These are phyloP conservation scores for Rhododendron mucronatum DNA, from an alignment of 148 eudicot genomes.

Conservation along the genomic window DNA sequence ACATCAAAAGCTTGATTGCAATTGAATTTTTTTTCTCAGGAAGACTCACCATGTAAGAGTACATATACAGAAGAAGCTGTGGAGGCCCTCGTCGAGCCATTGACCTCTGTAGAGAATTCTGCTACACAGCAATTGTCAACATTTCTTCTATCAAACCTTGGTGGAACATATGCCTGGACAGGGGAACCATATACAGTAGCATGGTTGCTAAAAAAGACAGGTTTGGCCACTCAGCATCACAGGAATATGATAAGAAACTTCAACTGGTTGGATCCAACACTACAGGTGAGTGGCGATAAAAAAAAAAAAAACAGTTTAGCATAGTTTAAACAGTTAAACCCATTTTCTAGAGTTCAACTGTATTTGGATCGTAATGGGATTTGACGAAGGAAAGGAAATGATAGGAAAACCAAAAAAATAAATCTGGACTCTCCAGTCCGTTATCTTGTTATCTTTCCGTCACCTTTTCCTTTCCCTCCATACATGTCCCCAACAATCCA, in stretches of 20 bases:
- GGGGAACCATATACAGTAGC: conserved; percentile 49
- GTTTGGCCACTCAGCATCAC: conserved; percentile 36
- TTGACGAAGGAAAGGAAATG: background rate
- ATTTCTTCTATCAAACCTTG: conserved; percentile 44
- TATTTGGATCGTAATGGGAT: background rate
- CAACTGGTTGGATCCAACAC: conserved; percentile 38
- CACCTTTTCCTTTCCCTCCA: background rate
- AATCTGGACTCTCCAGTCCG: background rate
- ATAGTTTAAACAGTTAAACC: background rate
- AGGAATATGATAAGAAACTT: conserved; percentile 38
- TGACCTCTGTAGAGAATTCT: conserved; percentile 28
- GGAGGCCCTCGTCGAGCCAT: conserved; percentile 29
- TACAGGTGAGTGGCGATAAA: conserved; percentile 27
- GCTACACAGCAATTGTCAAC: conserved; percentile 34
- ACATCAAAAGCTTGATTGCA: background rate
- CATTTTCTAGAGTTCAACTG: background rate
- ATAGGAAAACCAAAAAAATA: background rate
- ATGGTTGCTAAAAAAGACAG: conserved; percentile 51
- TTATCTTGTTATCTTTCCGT: background rate
- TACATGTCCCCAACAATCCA: background rate
- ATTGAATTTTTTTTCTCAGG: conserved; percentile 23
- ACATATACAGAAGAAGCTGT: conserved; percentile 33
- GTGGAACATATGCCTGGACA: conserved; percentile 51
- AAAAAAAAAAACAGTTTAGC: background rate
- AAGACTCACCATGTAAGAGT: conserved; percentile 30